A percentile compares a stretch with the other conserved stretches of the same genome.
Evolutionary conservation across 352 stramenopile genomes (phyloP).

Genomic region (Pythium diclinum): DNA sequence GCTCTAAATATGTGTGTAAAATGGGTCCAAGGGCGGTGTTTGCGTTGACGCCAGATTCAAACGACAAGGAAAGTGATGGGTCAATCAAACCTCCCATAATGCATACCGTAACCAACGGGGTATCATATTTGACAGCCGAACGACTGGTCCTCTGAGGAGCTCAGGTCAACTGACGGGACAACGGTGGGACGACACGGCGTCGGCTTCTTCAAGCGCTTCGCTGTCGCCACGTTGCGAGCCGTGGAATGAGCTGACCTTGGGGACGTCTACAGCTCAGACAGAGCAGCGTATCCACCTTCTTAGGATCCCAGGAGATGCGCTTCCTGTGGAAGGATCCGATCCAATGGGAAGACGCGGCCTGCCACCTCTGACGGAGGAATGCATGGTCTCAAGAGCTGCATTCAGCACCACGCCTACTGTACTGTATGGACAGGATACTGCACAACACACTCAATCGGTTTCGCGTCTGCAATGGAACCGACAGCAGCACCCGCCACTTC

Average conservation of each 20-base stretch:
- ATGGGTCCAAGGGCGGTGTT: neutral
- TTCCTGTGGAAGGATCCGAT: neutral
- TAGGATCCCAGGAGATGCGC: neutral
- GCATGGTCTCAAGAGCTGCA: neutral
- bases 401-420: neutral
- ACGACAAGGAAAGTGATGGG: neutral
- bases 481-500: neutral
- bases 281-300: neutral
- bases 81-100: neutral
- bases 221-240: constrained; percentile 2
- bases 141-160: constrained; percentile 25
- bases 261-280: neutral
- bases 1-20: neutral
- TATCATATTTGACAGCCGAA: constrained; percentile 22
- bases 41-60: neutral
- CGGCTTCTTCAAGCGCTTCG: constrained; percentile 1
- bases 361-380: neutral
- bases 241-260: neutral
- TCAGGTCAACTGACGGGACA: constrained; percentile 14
- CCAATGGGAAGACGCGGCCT: neutral
- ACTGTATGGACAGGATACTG: neutral
- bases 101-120: neutral
- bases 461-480: neutral
- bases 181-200: constrained; percentile 15
- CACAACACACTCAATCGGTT: neutral